These are phyloP conservation scores for Tieghemiomyces parasiticus DNA, from an alignment of 192 early-diverging fungal genomes.

Conservation along the genomic window DNA sequence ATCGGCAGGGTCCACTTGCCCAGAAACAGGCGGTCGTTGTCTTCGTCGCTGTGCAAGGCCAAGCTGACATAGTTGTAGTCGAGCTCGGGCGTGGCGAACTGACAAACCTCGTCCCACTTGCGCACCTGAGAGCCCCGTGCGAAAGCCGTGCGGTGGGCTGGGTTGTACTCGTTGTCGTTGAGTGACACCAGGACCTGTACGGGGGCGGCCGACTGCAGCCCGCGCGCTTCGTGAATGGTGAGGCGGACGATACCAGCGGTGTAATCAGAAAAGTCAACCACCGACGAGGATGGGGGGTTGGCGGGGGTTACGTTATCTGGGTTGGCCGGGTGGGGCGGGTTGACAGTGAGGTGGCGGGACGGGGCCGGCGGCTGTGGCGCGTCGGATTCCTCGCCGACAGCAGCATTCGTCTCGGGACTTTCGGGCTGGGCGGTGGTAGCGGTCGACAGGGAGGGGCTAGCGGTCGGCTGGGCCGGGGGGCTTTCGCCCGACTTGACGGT, in stretches of 20 bases:
- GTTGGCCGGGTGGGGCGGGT: too few species aligned
- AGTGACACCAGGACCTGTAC: slow-evolving; percentile 32
- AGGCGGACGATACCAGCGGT: slow-evolving; percentile 38
- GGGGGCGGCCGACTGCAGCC: slow-evolving; percentile 12
- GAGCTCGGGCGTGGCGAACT: slow-evolving; percentile 24
- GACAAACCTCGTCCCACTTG: slow-evolving; percentile 29
- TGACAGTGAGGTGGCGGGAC: too few species aligned
- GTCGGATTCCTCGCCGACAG: too few species aligned
- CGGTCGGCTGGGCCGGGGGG: too few species aligned
- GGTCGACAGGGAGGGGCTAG: too few species aligned
- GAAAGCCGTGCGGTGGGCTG: slow-evolving; percentile 18
- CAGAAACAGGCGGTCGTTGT: slow-evolving; percentile 16
- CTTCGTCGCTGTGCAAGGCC: slow-evolving; percentile 23
- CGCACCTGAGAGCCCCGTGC: slow-evolving; percentile 14
- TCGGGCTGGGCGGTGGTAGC: too few species aligned
- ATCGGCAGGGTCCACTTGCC: slow-evolving; percentile 29
- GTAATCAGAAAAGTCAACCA: slow-evolving; percentile 18
- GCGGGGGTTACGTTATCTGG: too few species aligned
- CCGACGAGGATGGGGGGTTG: too few species aligned
- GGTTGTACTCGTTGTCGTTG: slow-evolving; percentile 25
- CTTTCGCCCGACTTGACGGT: too few species aligned
- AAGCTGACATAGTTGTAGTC: slow-evolving; percentile 20
- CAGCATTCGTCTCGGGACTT: too few species aligned
- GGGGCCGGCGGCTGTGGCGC: too few species aligned
- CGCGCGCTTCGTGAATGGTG: slow-evolving; percentile 27